Evolutionary conservation across 2,329 filamentous ascomycete species (phyloP).

Genomic region (Coniochaeta sp.): DNA sequence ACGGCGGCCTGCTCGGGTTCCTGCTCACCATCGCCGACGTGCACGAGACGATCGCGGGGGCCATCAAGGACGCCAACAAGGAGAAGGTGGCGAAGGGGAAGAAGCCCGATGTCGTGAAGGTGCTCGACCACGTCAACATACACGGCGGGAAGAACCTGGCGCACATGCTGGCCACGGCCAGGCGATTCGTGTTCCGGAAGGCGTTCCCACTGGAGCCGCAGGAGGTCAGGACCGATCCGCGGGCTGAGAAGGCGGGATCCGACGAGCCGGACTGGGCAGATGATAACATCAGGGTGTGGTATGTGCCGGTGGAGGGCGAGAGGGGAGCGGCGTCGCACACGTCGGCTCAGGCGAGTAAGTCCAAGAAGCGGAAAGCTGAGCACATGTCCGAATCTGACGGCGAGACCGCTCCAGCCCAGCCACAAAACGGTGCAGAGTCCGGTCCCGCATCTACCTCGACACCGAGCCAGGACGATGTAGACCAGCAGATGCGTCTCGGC

Average conservation of each 20-base stretch:
- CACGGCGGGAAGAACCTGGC: constrained; percentile 76
- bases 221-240: constrained; percentile 52
- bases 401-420: neutral
- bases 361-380: constrained; percentile 31
- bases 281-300: constrained; percentile 75
- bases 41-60: constrained; percentile 38
- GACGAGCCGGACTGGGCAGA: constrained; percentile 64
- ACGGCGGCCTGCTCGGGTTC: constrained; percentile 78
- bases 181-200: constrained; percentile 80
- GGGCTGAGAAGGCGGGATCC: constrained; percentile 16
- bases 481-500: neutral
- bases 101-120: neutral
- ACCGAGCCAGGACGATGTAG: neutral
- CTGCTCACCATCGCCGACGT: constrained; percentile 76
- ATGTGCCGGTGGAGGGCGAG: constrained; percentile 46
- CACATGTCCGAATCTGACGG: constrained; percentile 21
- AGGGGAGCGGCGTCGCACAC: constrained; percentile 4
- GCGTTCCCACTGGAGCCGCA: constrained; percentile 64
- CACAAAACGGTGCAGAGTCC: neutral
- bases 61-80: constrained; percentile 28
- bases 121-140: constrained; percentile 26
- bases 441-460: neutral
- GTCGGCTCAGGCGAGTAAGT: constrained; percentile 8
- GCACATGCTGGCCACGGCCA: constrained; percentile 72
- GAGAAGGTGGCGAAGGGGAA: constrained; percentile 30